These are phyloP conservation scores for Solanum etuberosum DNA, from an alignment of 257 asterid genomes.

Conservation along the genomic window DNA sequence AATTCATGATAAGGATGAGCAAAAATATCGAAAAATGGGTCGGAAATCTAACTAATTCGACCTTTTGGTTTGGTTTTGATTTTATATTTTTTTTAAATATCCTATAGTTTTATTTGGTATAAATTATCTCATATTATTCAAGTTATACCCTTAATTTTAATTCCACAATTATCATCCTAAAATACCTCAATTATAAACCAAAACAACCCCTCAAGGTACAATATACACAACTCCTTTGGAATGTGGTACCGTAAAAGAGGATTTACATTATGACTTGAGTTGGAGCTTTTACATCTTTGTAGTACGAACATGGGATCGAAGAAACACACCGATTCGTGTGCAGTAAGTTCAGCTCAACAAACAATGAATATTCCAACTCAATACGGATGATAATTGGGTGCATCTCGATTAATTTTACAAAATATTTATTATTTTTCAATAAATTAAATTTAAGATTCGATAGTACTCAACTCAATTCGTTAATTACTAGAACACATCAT, in stretches of 20 bases:
- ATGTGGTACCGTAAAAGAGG: not conserved
- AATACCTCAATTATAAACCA: not conserved
- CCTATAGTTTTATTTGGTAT: not conserved
- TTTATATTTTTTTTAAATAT: no score
- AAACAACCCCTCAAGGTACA: not conserved
- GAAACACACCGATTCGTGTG: not conserved
- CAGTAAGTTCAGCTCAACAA: not conserved
- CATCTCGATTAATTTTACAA: not conserved
- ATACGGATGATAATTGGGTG: not conserved
- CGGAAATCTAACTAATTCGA: not conserved
- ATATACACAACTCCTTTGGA: not conserved
- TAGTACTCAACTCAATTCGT: not conserved
- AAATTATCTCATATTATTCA: not conserved
- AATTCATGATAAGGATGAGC: not conserved
- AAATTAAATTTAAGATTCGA: not conserved
- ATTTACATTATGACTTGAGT: not conserved
- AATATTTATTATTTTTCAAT: not conserved
- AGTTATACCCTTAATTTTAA: not conserved
- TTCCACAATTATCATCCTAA: not conserved
- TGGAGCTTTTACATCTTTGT: not conserved
- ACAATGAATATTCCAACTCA: not conserved
- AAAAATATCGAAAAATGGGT: no score
- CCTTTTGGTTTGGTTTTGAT: no score
- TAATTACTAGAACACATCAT: not conserved
- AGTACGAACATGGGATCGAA: not conserved